Evolutionary conservation across 441 rosid genomes (phyloP).

Genomic region (Bocquillonia castaneifolia): DNA sequence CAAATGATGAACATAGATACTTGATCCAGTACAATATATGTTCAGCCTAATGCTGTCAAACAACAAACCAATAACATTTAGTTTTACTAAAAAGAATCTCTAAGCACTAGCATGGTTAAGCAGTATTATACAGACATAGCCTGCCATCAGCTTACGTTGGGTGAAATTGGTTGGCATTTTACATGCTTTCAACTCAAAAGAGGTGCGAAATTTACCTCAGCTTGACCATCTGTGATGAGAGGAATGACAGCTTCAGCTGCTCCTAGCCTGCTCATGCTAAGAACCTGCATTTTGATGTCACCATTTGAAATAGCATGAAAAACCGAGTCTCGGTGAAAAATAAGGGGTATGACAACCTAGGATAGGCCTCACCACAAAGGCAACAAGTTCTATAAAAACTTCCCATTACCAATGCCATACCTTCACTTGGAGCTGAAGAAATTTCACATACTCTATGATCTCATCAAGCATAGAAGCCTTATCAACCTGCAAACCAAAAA

Average conservation of each 20-base stretch:
- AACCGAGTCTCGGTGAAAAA: background rate
- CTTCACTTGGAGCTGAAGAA: slow-evolving; percentile 93
- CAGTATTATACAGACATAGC: background rate
- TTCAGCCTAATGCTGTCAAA: background rate
- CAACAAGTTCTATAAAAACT: background rate
- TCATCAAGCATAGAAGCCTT: slow-evolving; percentile 93
- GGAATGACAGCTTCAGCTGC: slow-evolving; percentile 52
- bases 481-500: slow-evolving; percentile 56
- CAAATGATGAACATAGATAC: background rate
- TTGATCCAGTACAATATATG: background rate
- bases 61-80: background rate
- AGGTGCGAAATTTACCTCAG: slow-evolving; percentile 31
- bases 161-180: background rate
- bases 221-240: slow-evolving; percentile 35
- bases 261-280: slow-evolving; percentile 59
- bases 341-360: background rate
- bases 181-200: background rate
- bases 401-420: slow-evolving; percentile 30
- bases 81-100: too few species aligned
- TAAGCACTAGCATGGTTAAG: background rate
- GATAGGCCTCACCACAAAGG: background rate
- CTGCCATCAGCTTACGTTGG: background rate
- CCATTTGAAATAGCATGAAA: background rate
- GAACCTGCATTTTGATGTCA: slow-evolving; percentile 37
- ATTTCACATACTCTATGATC: slow-evolving; percentile 87